These are phyloP conservation scores for Suhomyces bribrorum DNA, from an alignment of 1,139 yeast species.

Conservation along the genomic window DNA sequence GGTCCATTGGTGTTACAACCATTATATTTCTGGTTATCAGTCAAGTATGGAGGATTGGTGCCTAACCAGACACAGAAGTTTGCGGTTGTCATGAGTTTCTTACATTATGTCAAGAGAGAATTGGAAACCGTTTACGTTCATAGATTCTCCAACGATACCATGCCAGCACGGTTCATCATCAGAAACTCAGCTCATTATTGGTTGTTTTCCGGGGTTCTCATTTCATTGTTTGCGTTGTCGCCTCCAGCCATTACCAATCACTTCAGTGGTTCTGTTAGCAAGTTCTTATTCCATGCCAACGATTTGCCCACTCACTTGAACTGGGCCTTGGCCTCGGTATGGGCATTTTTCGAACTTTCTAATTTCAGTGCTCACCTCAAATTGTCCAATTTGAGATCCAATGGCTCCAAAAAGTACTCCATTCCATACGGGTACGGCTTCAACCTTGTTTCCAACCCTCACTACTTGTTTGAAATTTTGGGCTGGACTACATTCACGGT, in stretches of 20 bases:
- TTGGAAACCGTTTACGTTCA: conserved; percentile 83
- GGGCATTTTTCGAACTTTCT: conserved; percentile 69
- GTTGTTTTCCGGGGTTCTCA: conserved; percentile 73
- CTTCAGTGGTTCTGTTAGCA: conserved; percentile 5
- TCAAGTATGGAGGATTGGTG: conserved; percentile 23
- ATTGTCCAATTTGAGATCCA: conserved; percentile 57
- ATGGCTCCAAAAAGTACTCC: conserved; percentile 40
- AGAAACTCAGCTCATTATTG: conserved; percentile 91
- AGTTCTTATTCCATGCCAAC: conserved; percentile 23
- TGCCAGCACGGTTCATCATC: conserved; percentile 86
- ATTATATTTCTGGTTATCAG: conserved; percentile 50
- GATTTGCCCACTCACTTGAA: conserved; percentile 26
- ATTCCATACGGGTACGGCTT: conserved; percentile 52
- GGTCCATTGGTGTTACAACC: conserved; percentile 89
- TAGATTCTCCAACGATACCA: conserved; percentile 81
- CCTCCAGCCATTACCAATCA: conserved; percentile 44
- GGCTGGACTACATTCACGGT: conserved; percentile 72
- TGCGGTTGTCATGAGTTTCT: conserved; percentile 55
- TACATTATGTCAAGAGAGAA: conserved; percentile 87
- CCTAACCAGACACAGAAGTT: conserved; percentile 56
- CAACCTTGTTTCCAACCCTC: conserved; percentile 63
- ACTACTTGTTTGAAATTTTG: conserved; percentile 83
- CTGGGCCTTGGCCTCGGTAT: conserved; percentile 44
- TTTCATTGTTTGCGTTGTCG: conserved; percentile 68
- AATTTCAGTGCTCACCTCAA: conserved; percentile 70